A percentile compares a stretch with the other conserved stretches of the same genome.
These are phyloP conservation scores for Magnusiomyces ingens DNA, from an alignment of 1,139 yeast genomes.

Conservation along the genomic window DNA sequence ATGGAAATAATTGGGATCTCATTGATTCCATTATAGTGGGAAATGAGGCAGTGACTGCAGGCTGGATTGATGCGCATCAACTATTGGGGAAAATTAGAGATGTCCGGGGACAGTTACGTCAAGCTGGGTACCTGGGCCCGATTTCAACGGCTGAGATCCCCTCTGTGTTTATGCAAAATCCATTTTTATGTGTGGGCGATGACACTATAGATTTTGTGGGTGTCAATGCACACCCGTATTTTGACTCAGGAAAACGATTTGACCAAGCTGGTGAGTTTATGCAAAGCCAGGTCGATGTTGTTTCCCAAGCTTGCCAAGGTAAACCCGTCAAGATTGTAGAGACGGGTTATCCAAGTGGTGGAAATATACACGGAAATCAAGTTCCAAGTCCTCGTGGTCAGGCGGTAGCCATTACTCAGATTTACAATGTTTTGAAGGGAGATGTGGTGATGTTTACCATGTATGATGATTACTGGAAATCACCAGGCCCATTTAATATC, in stretches of 20 bases:
- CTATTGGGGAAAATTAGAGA: constrained; percentile 55
- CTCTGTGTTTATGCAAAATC: constrained; percentile 54
- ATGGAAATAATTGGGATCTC: constrained; percentile 53
- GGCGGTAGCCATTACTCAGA: constrained; percentile 54
- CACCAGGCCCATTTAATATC: constrained; percentile 75
- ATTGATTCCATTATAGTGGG: constrained; percentile 75
- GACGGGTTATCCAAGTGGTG: constrained; percentile 84
- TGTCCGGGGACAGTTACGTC: constrained; percentile 50
- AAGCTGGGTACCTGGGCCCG: constrained; percentile 71
- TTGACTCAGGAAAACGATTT: constrained; percentile 57
- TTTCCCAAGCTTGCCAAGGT: constrained; percentile 38
- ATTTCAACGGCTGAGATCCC: constrained; percentile 89
- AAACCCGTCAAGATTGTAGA: constrained; percentile 51
- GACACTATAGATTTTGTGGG: constrained; percentile 64
- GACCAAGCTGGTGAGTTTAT: constrained; percentile 68
- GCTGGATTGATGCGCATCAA: constrained; percentile 51
- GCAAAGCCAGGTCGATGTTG: constrained; percentile 50
- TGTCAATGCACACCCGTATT: constrained; percentile 81
- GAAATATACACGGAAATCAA: constrained; percentile 62
- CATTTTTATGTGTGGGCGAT: constrained; percentile 56
- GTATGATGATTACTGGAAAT: constrained; percentile 77
- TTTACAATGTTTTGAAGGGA: constrained; percentile 47
- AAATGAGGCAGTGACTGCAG: constrained; percentile 72
- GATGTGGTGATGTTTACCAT: constrained; percentile 64
- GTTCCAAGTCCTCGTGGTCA: constrained; percentile 69